These are phyloP conservation scores for Zymoseptoria passerinii DNA, from an alignment of 2,329 filamentous ascomycete species.

Conservation along the genomic window DNA sequence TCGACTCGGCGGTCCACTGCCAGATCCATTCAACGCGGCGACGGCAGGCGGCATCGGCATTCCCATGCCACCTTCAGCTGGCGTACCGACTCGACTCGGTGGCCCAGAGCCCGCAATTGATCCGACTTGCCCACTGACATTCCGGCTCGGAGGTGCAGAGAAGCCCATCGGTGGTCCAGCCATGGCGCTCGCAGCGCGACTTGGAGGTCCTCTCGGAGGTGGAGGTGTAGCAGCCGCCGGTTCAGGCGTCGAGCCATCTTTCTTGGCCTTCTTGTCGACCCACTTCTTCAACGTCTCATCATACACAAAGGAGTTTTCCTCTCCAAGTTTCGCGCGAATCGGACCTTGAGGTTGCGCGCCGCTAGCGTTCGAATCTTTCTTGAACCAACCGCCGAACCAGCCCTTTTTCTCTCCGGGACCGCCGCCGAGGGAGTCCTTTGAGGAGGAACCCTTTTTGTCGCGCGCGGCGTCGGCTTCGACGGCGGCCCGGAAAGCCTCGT, in stretches of 20 bases:
- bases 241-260: slow-evolving; percentile 35
- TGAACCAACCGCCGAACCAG: slow-evolving; percentile 81
- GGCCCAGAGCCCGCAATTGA: slow-evolving; percentile 17
- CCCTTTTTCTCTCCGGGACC: slow-evolving; percentile 35
- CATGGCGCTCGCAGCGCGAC: slow-evolving; percentile 3
- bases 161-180: not conserved
- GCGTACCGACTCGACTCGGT: slow-evolving; percentile 24
- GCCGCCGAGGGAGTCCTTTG: slow-evolving; percentile 32
- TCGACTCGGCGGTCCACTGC: slow-evolving; percentile 45
- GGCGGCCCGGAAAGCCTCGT: slow-evolving; percentile 76
- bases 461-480: slow-evolving; percentile 65
- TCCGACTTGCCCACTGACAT: not conserved
- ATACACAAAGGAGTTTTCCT: slow-evolving; percentile 86
- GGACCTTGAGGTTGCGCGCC: slow-evolving; percentile 48
- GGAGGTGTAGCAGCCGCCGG: slow-evolving; percentile 54
- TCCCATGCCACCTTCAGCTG: slow-evolving; percentile 18
- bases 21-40: slow-evolving; percentile 19
- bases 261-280: slow-evolving; percentile 78
- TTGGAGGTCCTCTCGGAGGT: slow-evolving; percentile 49
- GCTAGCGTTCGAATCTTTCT: slow-evolving; percentile 54
- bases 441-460: slow-evolving; percentile 38
- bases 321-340: slow-evolving; percentile 89
- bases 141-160: not conserved
- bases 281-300: slow-evolving; percentile 95
- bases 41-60: slow-evolving; percentile 11